Evolutionary conservation across 2,329 filamentous ascomycete species (phyloP).

Genomic region (Byssochlamys sp.): DNA sequence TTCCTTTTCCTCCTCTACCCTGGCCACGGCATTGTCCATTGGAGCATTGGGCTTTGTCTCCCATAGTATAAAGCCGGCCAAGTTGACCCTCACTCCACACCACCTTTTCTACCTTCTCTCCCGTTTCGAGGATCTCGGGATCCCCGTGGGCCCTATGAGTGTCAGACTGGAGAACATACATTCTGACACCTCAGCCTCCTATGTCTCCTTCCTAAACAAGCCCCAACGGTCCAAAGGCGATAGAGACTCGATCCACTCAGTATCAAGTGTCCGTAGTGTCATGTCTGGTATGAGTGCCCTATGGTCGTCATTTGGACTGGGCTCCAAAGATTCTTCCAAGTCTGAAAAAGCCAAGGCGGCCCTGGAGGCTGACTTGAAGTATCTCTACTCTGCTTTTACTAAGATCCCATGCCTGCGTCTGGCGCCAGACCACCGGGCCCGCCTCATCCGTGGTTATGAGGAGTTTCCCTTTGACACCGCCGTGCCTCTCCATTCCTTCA

Average conservation of each 20-base stretch:
- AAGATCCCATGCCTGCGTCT: conserved; percentile 89
- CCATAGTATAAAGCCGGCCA: conserved; percentile 75
- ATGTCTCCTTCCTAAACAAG: conserved; percentile 87
- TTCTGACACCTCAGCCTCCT: conserved; percentile 72
- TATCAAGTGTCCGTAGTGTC: conserved; percentile 91
- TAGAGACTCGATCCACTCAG: conserved; percentile 83
- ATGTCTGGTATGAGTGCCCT: conserved; percentile 93
- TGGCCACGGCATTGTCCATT: conserved; percentile 78
- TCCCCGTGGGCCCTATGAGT: conserved; percentile 90
- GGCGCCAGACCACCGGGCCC: conserved; percentile 84
- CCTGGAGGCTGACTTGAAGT: conserved; percentile 78
- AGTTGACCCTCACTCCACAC: conserved; percentile 85
- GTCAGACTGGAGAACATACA: conserved; percentile 90
- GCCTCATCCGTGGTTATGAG: conserved; percentile 84
- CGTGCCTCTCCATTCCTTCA: conserved; percentile 92
- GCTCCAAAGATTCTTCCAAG: conserved; percentile 68
- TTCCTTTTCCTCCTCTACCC: conserved; percentile 58
- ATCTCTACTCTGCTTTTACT: conserved; percentile 94
- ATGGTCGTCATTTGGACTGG: conserved; percentile 80
- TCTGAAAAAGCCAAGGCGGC: conserved; percentile 83
- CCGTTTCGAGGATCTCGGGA: conserved; percentile 83
- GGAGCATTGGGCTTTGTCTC: conserved; percentile 78
- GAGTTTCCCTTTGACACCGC: conserved; percentile 97
- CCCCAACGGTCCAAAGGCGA: conserved; percentile 75
- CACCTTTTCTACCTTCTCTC: conserved; percentile 94